A percentile compares a stretch with the other conserved stretches of the same genome.
Evolutionary conservation across 2,329 filamentous ascomycete genomes (phyloP).

Genomic region (Colletotrichum godetiae): DNA sequence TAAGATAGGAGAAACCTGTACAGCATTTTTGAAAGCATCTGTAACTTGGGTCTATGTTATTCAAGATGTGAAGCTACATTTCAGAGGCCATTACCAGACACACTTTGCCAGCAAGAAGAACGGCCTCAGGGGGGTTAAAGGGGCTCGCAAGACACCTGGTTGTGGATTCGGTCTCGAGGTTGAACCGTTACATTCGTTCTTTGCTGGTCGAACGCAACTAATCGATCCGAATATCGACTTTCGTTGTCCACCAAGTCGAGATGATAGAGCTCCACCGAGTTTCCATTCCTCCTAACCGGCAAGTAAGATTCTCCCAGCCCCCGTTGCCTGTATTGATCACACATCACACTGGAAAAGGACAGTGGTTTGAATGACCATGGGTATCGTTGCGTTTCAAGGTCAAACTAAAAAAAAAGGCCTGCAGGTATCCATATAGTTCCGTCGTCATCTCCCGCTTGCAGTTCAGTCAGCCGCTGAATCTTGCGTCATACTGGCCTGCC

Average conservation of each 20-base stretch:
- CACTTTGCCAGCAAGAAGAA: neutral
- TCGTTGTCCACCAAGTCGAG: neutral
- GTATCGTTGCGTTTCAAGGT: conserved; percentile 39
- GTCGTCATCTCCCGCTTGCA: conserved; percentile 13
- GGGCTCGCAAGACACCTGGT: neutral
- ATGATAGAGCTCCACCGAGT: no score
- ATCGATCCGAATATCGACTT: neutral
- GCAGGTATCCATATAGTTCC: conserved; percentile 20
- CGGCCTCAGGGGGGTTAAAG: neutral
- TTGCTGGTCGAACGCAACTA: neutral
- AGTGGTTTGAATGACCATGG: conserved; percentile 28
- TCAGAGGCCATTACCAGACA: neutral
- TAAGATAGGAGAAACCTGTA: neutral
- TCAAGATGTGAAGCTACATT: neutral
- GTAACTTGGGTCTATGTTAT: neutral
- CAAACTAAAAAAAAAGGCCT: conserved; percentile 23
- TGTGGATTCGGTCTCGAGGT: neutral
- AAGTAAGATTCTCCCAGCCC: neutral
- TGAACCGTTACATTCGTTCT: neutral
- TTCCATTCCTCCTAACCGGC: no score
- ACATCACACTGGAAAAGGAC: neutral
- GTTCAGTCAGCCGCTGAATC: conserved; percentile 21
- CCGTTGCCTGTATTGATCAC: neutral
- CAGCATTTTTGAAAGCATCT: neutral
- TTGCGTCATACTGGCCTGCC: conserved; percentile 21